Conservation (phyloP, 2,329 filamentous ascomycete genomes). For the Ilyonectria sp. region DNA sequence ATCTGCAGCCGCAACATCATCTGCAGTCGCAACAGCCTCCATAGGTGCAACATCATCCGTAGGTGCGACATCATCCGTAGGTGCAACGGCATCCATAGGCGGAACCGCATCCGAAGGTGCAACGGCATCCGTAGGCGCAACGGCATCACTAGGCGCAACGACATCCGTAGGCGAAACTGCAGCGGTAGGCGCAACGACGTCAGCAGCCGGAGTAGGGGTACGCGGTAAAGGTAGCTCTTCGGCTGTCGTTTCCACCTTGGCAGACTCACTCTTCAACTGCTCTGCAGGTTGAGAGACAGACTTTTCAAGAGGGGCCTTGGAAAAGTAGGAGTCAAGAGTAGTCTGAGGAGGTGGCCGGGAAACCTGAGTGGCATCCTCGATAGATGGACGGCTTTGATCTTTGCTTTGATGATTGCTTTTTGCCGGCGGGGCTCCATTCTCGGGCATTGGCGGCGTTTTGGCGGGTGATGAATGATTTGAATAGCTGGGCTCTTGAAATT, state of each 20-base stretch:
- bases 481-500: slow-evolving; percentile 42
- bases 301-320: slow-evolving; percentile 28
- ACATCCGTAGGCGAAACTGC: not conserved
- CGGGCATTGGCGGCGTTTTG: slow-evolving; percentile 40
- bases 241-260: slow-evolving; percentile 40
- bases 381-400: slow-evolving; percentile 22
- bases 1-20: too few relatives aligned
- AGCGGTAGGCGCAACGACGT: not conserved
- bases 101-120: not conserved
- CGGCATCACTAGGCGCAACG: not conserved
- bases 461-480: slow-evolving; percentile 51
- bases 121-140: not conserved
- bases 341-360: slow-evolving; percentile 22
- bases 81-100: not conserved
- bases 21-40: too few relatives aligned
- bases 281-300: slow-evolving; percentile 37
- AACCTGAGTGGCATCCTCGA: slow-evolving; percentile 18
- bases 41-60: too few relatives aligned
- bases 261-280: slow-evolving; percentile 34
- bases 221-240: slow-evolving; percentile 29
- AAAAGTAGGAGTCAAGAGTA: slow-evolving; percentile 6
- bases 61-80: too few relatives aligned
- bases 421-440: slow-evolving; percentile 29
- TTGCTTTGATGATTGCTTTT: slow-evolving; percentile 24
- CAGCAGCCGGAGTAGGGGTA: slow-evolving; percentile 14